phyloP scores from a whole-genome alignment of 164 flowering plant species.

The Brasenia schreberi region DNA sequence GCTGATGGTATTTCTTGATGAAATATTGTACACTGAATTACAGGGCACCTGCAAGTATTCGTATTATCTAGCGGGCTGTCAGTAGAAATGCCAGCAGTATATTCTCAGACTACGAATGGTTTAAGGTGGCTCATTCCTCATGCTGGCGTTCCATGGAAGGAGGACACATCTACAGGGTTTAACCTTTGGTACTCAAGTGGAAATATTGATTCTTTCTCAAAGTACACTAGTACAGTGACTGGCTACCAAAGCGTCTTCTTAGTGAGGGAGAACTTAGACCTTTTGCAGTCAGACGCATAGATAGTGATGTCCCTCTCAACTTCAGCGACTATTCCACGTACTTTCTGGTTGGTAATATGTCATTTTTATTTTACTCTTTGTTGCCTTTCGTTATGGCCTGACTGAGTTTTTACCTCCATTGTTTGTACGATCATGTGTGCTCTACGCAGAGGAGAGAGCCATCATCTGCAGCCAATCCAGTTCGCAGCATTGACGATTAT shows the following conservation, averaged over 20 bases:
- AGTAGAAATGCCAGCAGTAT: constrained; percentile 23
- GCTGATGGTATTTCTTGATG: not conserved
- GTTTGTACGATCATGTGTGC: not conserved
- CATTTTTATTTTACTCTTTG: too few relatives aligned
- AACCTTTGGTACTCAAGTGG: constrained; percentile 12
- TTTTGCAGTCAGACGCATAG: not conserved
- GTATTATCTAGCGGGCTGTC: constrained; percentile 42
- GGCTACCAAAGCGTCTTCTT: constrained; percentile 4
- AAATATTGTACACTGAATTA: constrained; percentile 27
- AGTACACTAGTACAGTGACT: constrained; percentile 6
- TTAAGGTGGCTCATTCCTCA: constrained; percentile 55
- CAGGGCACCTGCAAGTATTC: constrained; percentile 49
- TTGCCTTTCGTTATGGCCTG: too few relatives aligned
- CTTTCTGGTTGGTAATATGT: constrained; percentile 35
- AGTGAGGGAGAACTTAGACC: not conserved
- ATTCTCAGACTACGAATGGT: constrained; percentile 47
- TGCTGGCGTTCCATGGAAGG: constrained; percentile 47
- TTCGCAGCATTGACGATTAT: constrained; percentile 22
- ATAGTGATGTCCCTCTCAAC: constrained; percentile 24
- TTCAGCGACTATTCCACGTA: constrained; percentile 34
- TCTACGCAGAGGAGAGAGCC: constrained; percentile 42
- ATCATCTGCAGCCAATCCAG: constrained; percentile 27
- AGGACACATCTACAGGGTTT: constrained; percentile 12
- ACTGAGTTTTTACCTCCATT: not conserved
- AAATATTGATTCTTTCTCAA: constrained; percentile 6